phyloP scores from a whole-genome alignment of 139 green algal species.

The Astrephomene gubernaculifera region DNA sequence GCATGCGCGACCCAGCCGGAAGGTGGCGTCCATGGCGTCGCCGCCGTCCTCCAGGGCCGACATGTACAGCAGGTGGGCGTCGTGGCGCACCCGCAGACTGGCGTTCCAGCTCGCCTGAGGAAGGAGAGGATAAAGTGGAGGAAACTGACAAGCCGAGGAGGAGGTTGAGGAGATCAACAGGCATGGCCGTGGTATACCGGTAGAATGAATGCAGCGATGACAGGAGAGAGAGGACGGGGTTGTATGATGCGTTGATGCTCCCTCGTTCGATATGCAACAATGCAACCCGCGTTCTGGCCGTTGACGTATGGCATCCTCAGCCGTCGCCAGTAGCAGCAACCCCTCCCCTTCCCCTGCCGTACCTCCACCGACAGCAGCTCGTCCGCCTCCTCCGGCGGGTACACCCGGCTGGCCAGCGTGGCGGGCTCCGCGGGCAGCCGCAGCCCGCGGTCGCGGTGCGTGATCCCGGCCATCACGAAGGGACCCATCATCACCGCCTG shows the following conservation, averaged over 20 bases:
- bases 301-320: too few relatives aligned
- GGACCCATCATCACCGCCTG: conserved; percentile 40
- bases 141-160: not conserved
- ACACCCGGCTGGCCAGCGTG: not conserved
- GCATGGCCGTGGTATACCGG: not conserved
- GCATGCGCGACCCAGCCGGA: conserved; percentile 25
- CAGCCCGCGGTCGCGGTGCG: conserved; percentile 13
- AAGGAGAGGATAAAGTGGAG: not conserved
- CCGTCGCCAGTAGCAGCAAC: too few relatives aligned
- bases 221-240: not conserved
- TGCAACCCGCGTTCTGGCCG: too few relatives aligned
- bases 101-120: conserved; percentile 30
- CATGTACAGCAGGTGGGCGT: conserved; percentile 18
- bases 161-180: not conserved
- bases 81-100: conserved; percentile 25
- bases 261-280: too few relatives aligned
- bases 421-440: not conserved
- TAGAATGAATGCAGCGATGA: not conserved
- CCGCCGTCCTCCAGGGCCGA: conserved; percentile 39
- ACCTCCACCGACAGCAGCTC: conserved; percentile 40
- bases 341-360: not conserved
- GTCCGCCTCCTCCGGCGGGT: conserved; percentile 28
- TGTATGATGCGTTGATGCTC: too few relatives aligned
- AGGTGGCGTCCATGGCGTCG: conserved; percentile 43
- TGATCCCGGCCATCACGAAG: conserved; percentile 39